phyloP scores from a whole-genome alignment of 2,329 filamentous ascomycete genomes.

The Nannizziopsis barbatae region DNA sequence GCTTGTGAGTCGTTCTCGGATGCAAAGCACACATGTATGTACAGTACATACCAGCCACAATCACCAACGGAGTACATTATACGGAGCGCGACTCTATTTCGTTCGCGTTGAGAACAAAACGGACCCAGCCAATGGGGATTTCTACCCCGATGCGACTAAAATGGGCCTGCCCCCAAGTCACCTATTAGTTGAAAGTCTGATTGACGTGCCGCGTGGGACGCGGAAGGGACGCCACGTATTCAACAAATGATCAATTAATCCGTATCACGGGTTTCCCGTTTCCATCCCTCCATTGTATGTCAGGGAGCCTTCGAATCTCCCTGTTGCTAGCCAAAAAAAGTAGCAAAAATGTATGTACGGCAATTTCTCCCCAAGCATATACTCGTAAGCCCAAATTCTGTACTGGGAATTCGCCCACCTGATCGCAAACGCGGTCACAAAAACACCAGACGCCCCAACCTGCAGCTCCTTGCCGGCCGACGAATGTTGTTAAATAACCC shows the following conservation, averaged over 20 bases:
- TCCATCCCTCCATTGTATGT: slow-evolving; percentile 56
- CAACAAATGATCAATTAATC: slow-evolving; percentile 17
- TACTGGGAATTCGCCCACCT: background rate
- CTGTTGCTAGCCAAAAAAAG: slow-evolving; percentile 61
- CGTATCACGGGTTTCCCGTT: slow-evolving; percentile 48
- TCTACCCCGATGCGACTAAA: too few species aligned
- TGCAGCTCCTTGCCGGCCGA: slow-evolving; percentile 30
- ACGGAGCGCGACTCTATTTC: too few species aligned
- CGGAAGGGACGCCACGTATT: too few species aligned
- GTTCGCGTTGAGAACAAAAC: too few species aligned
- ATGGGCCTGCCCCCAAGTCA: too few species aligned
- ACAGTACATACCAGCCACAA: too few species aligned
- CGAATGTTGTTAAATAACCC: slow-evolving; percentile 30
- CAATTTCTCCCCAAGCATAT: slow-evolving; percentile 68
- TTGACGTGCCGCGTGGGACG: too few species aligned
- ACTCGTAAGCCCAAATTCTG: slow-evolving; percentile 44
- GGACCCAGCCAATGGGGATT: too few species aligned
- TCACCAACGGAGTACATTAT: too few species aligned
- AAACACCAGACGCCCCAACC: slow-evolving; percentile 39
- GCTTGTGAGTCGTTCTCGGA: background rate
- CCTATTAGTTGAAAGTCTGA: too few species aligned
- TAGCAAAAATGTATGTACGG: slow-evolving; percentile 61
- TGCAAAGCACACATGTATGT: too few species aligned
- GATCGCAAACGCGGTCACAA: slow-evolving; percentile 18
- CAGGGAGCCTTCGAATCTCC: slow-evolving; percentile 44